Percentiles rank a stretch among this genome's conserved stretches.
Evolutionary conservation across 1,284 basidiomycete species (phyloP).

Genomic region (Porphyrellus sp.): DNA sequence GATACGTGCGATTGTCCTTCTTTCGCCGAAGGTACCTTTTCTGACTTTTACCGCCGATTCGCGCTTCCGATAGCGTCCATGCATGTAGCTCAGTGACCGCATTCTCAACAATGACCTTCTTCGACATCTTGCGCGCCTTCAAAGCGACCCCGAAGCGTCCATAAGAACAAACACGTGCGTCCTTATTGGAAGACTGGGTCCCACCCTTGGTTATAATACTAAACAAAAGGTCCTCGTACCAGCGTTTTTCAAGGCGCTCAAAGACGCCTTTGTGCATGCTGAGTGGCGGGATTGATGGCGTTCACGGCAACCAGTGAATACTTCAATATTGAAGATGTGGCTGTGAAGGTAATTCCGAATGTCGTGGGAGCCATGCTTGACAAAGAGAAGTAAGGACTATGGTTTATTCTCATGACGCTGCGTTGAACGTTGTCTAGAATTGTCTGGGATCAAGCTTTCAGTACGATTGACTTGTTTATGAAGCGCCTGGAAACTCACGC

Average conservation of each 20-base stretch:
- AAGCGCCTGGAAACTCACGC: constrained; percentile 81
- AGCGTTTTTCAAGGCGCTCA: constrained; percentile 88
- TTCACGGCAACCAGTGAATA: constrained; percentile 93
- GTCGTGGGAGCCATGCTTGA: constrained; percentile 81
- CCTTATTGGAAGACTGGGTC: constrained; percentile 88
- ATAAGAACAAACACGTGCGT: constrained; percentile 99
- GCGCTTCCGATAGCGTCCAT: neutral
- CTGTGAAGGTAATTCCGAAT: constrained; percentile 83
- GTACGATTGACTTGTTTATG: constrained; percentile 82
- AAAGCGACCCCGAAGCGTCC: constrained; percentile 88
- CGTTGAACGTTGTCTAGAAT: constrained; percentile 48
- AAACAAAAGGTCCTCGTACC: constrained; percentile 95
- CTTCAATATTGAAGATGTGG: constrained; percentile 87
- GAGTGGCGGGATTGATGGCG: constrained; percentile 94
- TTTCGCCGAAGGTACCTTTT: constrained; percentile 76
- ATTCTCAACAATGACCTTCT: constrained; percentile 97
- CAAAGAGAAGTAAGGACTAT: constrained; percentile 71
- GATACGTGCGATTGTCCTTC: constrained; percentile 80
- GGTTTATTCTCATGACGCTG: neutral
- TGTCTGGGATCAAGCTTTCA: constrained; percentile 93
- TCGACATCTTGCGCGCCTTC: constrained; percentile 88
- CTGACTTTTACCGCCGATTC: neutral
- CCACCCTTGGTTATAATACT: constrained; percentile 81
- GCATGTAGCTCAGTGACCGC: constrained; percentile 74
- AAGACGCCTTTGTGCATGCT: constrained; percentile 92